Evolutionary conservation across 768 basidiomycete genomes (phyloP), one percentile per base, ranked within the genome.

Genomic region (Suillus hirtellus): DNA sequence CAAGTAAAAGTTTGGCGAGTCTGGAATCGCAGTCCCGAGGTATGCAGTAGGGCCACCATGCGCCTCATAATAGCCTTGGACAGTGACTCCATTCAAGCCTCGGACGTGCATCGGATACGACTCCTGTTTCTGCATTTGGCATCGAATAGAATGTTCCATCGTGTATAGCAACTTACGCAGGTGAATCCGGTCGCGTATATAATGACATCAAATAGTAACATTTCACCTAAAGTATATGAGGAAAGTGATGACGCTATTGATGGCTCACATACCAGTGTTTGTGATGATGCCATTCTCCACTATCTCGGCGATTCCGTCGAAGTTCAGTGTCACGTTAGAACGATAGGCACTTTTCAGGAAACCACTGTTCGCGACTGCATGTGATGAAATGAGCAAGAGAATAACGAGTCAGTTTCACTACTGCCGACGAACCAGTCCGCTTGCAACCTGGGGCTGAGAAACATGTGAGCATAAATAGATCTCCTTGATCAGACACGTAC

Each of bases 371-470:
- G 72, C 70, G 52, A 72, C 71, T 72, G 55, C 46, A 59, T 50
- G 2, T n/a, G 55, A 4, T 27, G 19, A 31, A 10, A 24, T 34
- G 19, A 15, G 17, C 63, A 7, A 64, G 27, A 11, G n/a, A 3
- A 4, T n/a, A 15, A n/a, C 35, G 52, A 19, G 9, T 19, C 15
- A 44, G 35, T 37, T 14, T 60, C 52, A 46, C 17, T 4, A 59
- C 24, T 40, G 38, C 8, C 42, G 2, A 19, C 56, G 5, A 50
- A 71, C 70, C 69, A 34, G 59, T 80, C 44, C 89, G 80, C 72
- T 87, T 88, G 70, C 87, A 89, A 27, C 87, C 87, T 38, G 83
- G 80, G 40, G 82, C 86, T 86, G 52, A 31, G 37, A 34, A 27
- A 6, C 7, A 56, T 34, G 21, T 62, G 12, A 60, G 43, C 11